Conservation (phyloP, 2,329 filamentous ascomycete genomes). For the Apiospora marii region DNA sequence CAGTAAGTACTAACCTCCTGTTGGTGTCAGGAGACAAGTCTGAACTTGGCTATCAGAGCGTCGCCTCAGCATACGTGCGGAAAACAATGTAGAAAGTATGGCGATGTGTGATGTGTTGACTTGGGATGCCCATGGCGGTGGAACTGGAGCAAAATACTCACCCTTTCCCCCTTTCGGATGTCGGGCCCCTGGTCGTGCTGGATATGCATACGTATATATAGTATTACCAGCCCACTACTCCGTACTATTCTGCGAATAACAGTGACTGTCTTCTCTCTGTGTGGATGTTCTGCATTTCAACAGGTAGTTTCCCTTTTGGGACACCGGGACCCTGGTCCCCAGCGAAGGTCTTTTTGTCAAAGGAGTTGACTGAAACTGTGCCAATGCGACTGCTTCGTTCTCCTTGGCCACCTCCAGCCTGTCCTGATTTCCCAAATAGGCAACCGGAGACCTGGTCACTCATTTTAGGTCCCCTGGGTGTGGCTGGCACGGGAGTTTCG, state of each 20-base stretch:
- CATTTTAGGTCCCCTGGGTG: neutral
- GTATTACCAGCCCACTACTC: neutral
- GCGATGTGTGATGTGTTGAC: neutral
- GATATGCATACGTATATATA: neutral
- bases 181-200: neutral
- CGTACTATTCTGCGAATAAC: neutral
- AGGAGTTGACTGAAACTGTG: neutral
- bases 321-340: slow-evolving; percentile 8
- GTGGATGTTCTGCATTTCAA: neutral
- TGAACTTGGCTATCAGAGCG: neutral
- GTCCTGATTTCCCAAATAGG: neutral
- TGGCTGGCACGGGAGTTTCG: neutral
- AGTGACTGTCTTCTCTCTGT: too few species aligned
- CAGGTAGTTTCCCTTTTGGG: neutral
- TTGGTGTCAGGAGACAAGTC: neutral
- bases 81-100: neutral
- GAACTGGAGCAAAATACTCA: neutral
- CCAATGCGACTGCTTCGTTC: neutral
- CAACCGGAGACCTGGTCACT: neutral
- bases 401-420: neutral
- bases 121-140: neutral
- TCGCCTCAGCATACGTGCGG: neutral
- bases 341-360: neutral
- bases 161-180: neutral
- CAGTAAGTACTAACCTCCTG: neutral